Conservation (phyloP, 441 rosid species). For the Aquilaria agallochum region DNA sequence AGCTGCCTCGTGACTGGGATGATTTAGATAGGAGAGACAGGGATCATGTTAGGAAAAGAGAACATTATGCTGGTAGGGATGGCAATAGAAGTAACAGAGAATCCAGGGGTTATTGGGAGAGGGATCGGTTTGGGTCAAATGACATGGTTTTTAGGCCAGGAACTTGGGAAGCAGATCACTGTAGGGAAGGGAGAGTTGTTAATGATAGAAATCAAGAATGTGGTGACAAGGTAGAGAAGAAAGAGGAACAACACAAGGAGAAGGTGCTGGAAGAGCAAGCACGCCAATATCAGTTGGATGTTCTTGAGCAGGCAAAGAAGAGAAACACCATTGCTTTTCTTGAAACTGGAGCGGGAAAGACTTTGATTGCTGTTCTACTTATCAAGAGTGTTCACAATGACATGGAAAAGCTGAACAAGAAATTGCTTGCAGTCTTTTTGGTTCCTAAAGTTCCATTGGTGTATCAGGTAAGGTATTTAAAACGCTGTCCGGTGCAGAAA, state of each 20-base stretch:
- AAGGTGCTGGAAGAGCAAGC: slow-evolving; percentile 88
- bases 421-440: slow-evolving; percentile 92
- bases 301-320: slow-evolving; percentile 94
- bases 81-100: slow-evolving; percentile 72
- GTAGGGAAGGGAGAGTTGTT: slow-evolving; percentile 45
- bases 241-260: slow-evolving; percentile 62
- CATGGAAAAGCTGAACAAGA: slow-evolving; percentile 57
- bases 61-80: slow-evolving; percentile 45
- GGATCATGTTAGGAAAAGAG: slow-evolving; percentile 63
- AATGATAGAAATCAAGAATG: slow-evolving; percentile 39
- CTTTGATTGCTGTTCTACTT: slow-evolving; percentile 90
- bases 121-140: slow-evolving; percentile 71
- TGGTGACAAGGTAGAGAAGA: slow-evolving; percentile 46
- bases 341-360: slow-evolving; percentile 99
- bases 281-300: slow-evolving; percentile 92
- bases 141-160: slow-evolving; percentile 77
- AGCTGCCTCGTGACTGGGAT: slow-evolving; percentile 68
- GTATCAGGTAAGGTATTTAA: slow-evolving; percentile 67
- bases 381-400: slow-evolving; percentile 72
- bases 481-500: slow-evolving; percentile 9
- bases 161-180: slow-evolving; percentile 78
- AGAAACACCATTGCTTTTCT: slow-evolving; percentile 96
- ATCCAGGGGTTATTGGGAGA: slow-evolving; percentile 93
- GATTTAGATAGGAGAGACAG: slow-evolving; percentile 55
- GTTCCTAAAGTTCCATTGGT: slow-evolving; percentile 99